Percentiles rank a stretch among this genome's conserved stretches.
Conservation (phyloP, 345 rosid genomes). For the Dipteronia dyeriana region DNA sequence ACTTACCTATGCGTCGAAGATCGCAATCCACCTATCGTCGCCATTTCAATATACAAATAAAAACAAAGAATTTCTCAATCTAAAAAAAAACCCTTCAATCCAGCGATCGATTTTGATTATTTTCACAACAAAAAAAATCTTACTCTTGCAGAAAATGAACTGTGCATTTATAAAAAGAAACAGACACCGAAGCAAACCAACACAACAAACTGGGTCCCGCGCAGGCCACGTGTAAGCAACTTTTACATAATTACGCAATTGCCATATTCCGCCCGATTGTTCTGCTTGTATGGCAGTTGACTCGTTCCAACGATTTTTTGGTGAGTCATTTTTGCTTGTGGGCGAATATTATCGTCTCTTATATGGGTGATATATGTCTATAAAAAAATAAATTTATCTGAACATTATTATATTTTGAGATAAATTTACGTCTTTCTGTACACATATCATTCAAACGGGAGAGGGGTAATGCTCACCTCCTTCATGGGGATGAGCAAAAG, state of each 20-base stretch:
- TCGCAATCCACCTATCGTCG: conserved; percentile 14
- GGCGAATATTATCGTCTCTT: no score
- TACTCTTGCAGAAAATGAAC: neutral
- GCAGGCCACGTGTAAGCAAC: neutral
- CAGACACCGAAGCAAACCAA: neutral
- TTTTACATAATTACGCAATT: neutral
- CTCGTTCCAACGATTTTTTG: neutral
- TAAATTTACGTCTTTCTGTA: no score
- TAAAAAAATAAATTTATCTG: no score
- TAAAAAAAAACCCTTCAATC: neutral
- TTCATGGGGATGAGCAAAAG: no score
- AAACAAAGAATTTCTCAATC: neutral
- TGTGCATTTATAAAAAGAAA: neutral
- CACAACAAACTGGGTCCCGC: neutral
- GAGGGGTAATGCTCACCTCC: no score
- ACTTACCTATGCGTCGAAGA: neutral
- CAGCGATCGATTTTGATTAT: neutral
- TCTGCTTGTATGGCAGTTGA: neutral
- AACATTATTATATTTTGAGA: no score
- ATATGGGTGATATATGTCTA: no score
- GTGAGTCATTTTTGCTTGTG: no score
- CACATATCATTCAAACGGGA: no score
- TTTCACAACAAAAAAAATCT: no score
- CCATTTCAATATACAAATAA: neutral
- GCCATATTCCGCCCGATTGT: neutral